Evolutionary conservation across 805 yeast species (phyloP), one percentile per base, ranked within the genome.

Genomic region (Wickerhamiella lipophila): DNA sequence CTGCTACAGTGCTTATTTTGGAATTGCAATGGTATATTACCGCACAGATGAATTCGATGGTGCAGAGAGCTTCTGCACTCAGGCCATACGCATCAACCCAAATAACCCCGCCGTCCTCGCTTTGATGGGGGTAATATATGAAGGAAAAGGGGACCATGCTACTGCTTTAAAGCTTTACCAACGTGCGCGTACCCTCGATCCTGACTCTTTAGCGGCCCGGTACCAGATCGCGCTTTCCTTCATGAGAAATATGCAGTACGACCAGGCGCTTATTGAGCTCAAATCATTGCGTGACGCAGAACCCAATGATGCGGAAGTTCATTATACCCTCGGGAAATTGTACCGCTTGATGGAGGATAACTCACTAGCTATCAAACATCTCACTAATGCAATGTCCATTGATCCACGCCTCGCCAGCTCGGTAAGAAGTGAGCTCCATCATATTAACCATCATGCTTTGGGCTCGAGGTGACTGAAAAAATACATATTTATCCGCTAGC

Each of bases 271-370:
- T 50, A 72, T 71, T 34, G 83, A 79, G 60, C 83, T 92, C 60
- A 87, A 83, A 58, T 70, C 72, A 42, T 72, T 92, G 48, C 77
- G 75, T 54, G 74, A 76, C 23, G 65, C 85, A 49, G 95, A 94
- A 0, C 96, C 98, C 0, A 94, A 89, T 62, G 97, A 89, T 62
- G 94, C 96, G 0, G 79, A 85, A 47, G 95, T 89, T 23, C 97
- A 89, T 64, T 86, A 83, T 64, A 67, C 88, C 38, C 68, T 92
- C 42, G 98, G 96, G 9, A 86, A 86, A 59, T 71, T 88, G 49
- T 86, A 87, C 71, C 83, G 80, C 57, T 74, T 81, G 26, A 76
- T 81, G 54, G 79, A 80, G 25, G 78, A 83, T 52, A 81, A 78
- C 57, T 77, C 76, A 56, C 79, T 74, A 54, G 97, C 98, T 1